Percentiles rank a stretch among this genome's conserved stretches.
Conservation (phyloP, 495 filamentous ascomycete species). For the Hypoxylon cercidicola region DNA sequence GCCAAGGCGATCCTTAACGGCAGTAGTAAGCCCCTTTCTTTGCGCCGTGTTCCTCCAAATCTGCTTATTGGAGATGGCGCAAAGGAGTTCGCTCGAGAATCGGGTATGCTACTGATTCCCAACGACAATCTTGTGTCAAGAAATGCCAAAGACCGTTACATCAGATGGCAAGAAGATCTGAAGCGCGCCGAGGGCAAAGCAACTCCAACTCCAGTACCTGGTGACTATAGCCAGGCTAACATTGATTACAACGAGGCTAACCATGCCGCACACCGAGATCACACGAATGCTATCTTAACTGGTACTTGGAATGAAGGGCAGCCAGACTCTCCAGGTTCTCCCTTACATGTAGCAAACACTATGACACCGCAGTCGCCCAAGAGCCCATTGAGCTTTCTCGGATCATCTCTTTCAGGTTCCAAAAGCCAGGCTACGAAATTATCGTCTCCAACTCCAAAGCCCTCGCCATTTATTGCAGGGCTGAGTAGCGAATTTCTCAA, state of each 20-base stretch:
- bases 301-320: conserved; percentile 71
- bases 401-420: conserved; percentile 10
- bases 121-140: conserved; percentile 80
- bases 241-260: conserved; percentile 28
- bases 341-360: not conserved
- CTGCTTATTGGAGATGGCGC: conserved; percentile 88
- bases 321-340: conserved; percentile 46
- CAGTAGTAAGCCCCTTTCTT: conserved; percentile 74
- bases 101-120: conserved; percentile 73
- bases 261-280: conserved; percentile 51
- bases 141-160: conserved; percentile 76
- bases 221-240: conserved; percentile 37
- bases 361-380: not conserved
- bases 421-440: conserved; percentile 11
- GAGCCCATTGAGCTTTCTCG: conserved; percentile 25
- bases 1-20: conserved; percentile 84
- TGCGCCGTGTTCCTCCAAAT: conserved; percentile 91
- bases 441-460: conserved; percentile 6
- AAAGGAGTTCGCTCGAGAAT: conserved; percentile 81
- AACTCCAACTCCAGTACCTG: conserved; percentile 23
- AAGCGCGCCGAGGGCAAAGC: conserved; percentile 58
- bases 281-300: conserved; percentile 62
- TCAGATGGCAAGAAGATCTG: conserved; percentile 81
- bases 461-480: not conserved
- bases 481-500: conserved; percentile 15